Base-by-base conservation (phyloP, 1,284 basidiomycete genomes). In the Cutaneotrichosporon cavernicola region DNA sequence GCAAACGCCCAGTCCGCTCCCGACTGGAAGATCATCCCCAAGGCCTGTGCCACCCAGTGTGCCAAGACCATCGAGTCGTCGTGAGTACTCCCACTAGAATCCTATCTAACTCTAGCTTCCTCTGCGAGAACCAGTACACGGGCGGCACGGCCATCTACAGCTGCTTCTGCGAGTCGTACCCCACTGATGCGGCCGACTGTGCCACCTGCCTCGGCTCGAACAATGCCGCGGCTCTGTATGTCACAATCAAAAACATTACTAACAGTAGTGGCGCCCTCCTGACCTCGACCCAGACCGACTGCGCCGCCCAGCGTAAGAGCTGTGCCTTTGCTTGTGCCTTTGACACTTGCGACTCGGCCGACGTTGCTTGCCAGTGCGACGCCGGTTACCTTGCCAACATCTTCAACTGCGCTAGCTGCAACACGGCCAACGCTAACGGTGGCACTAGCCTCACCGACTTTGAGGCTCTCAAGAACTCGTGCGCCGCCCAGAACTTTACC, bases 321-420 rank as follows among this genome's bases (percentile, higher is more conserved):
- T 80, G 79, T 65, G 66, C 68, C 65, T 80, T 79, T 65, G 68
- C 67, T 32, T 80, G 79, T 65, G 68, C 70, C 9, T 77, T 79
- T 63, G 61, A 71, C 66, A 76, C 76, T 46, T 80, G 79, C 62
- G 61, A 43, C 5, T 67, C 70, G 11, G 49, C 59, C 32, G 76
- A 80, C 69, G 61, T 79, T 51, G 65, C 65, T 40, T 80, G 79
- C 68, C 76, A 79, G 69, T 80, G 79, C 69, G 60, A 67, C 69
- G 70, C 58, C 8, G 34, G 61, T 10, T 79, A 80, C 75, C 74
- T 80, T 64, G 64, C 68, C 53, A 76, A 74, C 74, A 78, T 80
- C 67, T 80, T 67, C 76, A 78, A 78, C 76, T 80, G 76, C 65
- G 77, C 71, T 21, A 72, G 72, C n/a, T 80, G 79, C 71, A 80